A percentile compares a stretch with the other conserved stretches of the same genome.
phyloP scores from a whole-genome alignment of 2,329 filamentous ascomycete species.

The Diplodia scrobiculata region DNA sequence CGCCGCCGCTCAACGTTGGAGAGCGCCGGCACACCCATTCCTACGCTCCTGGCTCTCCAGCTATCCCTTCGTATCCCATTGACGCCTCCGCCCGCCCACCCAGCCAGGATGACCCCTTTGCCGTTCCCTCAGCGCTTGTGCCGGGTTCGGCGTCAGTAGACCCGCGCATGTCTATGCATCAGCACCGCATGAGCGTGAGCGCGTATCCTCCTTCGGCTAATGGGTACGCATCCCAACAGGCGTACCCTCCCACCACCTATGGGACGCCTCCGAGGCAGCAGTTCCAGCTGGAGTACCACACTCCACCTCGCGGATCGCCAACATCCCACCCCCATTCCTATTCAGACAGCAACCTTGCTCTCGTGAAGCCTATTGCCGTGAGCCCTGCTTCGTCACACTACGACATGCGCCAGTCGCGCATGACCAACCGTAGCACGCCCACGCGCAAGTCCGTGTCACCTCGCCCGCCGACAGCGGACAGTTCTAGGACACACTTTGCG shows the following conservation, averaged over 20 bases:
- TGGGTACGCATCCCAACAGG: constrained; percentile 33
- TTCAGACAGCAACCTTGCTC: constrained; percentile 43
- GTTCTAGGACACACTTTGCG: constrained; percentile 63
- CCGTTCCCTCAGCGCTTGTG: constrained; percentile 40
- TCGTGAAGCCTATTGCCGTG: constrained; percentile 48
- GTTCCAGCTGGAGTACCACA: constrained; percentile 41
- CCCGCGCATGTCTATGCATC: constrained; percentile 32
- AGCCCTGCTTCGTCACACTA: constrained; percentile 47
- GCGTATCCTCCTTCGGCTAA: constrained; percentile 33
- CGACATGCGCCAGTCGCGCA: constrained; percentile 43
- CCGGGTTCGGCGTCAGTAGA: constrained; percentile 33
- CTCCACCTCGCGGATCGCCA: constrained; percentile 37
- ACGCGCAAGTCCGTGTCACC: constrained; percentile 73
- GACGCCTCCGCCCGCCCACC: neutral
- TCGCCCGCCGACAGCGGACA: constrained; percentile 56
- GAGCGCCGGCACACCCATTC: constrained; percentile 43
- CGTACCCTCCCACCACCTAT: constrained; percentile 29
- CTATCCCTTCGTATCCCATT: neutral
- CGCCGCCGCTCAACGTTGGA: constrained; percentile 40
- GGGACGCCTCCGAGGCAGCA: constrained; percentile 33
- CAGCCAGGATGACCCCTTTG: constrained; percentile 27
- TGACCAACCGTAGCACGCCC: constrained; percentile 52
- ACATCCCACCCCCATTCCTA: constrained; percentile 48
- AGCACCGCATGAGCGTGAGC: constrained; percentile 31
- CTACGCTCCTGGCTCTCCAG: constrained; percentile 28